Evolutionary conservation across 225 moss, liverwort and hornwort genomes (phyloP).

Genomic region (Sphagnum tenellum): DNA sequence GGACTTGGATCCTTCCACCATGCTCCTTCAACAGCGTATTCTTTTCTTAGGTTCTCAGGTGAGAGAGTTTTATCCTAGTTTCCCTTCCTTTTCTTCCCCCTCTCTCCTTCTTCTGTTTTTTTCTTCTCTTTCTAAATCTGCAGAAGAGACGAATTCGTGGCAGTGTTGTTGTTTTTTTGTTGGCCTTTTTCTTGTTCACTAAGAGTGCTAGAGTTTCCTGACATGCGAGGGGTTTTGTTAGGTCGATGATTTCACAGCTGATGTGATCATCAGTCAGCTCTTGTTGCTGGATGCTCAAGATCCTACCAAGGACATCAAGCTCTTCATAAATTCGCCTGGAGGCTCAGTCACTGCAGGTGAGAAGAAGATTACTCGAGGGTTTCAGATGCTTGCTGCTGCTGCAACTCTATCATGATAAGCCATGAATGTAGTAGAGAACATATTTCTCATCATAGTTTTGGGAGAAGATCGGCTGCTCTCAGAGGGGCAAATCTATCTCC

Average conservation of each 20-base stretch:
- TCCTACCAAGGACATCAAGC: constrained; percentile 82
- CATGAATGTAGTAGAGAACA: too few species aligned
- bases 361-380: too few species aligned
- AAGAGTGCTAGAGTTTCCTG: neutral
- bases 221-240: constrained; percentile 6
- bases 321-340: constrained; percentile 96
- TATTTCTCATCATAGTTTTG: too few species aligned
- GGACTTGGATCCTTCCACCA: constrained; percentile 71
- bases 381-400: too few species aligned
- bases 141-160: neutral
- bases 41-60: constrained; percentile 74
- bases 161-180: too few species aligned
- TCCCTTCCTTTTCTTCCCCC: neutral
- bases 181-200: too few species aligned
- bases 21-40: constrained; percentile 71
- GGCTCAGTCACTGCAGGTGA: constrained; percentile 84
- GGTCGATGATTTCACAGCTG: constrained; percentile 87
- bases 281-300: constrained; percentile 83
- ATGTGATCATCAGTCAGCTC: constrained; percentile 88
- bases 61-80: neutral
- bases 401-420: too few species aligned
- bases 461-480: too few species aligned
- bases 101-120: neutral
- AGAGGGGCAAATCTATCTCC: too few species aligned
- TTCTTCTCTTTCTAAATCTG: neutral